These are phyloP conservation scores for Giardia muris DNA, from an alignment of 208 protist genomes.

Conservation along the genomic window DNA sequence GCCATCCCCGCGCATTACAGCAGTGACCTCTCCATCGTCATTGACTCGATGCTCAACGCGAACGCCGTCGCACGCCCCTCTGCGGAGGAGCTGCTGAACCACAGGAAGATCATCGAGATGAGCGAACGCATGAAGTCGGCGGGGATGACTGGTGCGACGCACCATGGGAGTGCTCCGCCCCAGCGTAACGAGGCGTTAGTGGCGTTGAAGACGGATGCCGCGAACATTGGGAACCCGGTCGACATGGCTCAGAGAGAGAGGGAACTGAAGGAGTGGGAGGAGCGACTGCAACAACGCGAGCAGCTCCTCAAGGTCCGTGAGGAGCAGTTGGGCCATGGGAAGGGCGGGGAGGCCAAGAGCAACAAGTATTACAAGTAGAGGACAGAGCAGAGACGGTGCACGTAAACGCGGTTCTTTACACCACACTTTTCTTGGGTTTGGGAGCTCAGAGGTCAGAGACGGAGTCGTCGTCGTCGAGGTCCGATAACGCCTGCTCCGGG, in stretches of 20 bases:
- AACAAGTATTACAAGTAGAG: neutral
- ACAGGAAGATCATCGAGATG: neutral
- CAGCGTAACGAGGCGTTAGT: neutral
- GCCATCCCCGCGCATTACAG: constrained; percentile 3
- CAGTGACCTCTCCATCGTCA: neutral
- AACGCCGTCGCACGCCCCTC: neutral
- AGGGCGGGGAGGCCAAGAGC: neutral
- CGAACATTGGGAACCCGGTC: constrained; percentile 1
- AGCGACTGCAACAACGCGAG: neutral
- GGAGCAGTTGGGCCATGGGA: neutral
- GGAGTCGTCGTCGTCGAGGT: neutral
- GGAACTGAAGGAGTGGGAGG: constrained; percentile 25
- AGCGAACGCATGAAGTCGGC: neutral
- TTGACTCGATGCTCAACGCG: constrained; percentile 10
- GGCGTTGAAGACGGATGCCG: neutral
- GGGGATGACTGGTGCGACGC: neutral
- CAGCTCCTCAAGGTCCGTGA: neutral
- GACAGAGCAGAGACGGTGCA: neutral
- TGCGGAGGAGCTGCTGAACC: neutral
- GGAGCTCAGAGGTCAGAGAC: neutral
- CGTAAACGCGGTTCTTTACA: neutral
- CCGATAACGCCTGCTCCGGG: constrained; percentile 31
- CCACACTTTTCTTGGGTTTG: no score
- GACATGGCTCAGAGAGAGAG: neutral
- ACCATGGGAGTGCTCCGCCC: neutral